Conservation (phyloP, 768 basidiomycete species). For the Psilocybe subaeruginosa region DNA sequence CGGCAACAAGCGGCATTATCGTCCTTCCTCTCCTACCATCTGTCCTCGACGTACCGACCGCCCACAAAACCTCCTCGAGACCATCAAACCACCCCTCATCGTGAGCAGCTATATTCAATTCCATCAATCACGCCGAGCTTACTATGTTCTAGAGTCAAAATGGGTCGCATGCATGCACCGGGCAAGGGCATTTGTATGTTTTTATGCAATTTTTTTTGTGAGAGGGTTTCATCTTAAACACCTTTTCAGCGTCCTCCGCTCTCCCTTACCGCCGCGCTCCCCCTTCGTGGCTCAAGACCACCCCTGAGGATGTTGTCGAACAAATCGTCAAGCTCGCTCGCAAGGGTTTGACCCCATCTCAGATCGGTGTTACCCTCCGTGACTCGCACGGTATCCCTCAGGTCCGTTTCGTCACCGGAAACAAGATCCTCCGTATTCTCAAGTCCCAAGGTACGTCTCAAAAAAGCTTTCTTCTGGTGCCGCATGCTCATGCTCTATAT, state of each 20-base stretch:
- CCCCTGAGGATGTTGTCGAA: conserved; percentile 92
- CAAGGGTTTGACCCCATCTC: conserved; percentile 96
- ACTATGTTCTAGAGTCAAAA: conserved; percentile 44
- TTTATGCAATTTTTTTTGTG: conserved; percentile 6
- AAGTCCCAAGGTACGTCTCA: conserved; percentile 82
- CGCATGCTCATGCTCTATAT: conserved; percentile 30
- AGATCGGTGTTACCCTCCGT: conserved; percentile 97
- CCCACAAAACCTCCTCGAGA: conserved; percentile 53
- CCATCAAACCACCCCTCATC: conserved; percentile 28
- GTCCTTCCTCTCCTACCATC: conserved; percentile 30
- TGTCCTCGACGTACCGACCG: conserved; percentile 26
- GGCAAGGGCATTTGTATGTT: conserved; percentile 98
- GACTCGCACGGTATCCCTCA: conserved; percentile 99
- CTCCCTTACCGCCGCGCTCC: conserved; percentile 96
- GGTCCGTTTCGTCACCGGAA: conserved; percentile 97
- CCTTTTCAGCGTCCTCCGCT: conserved; percentile 78
- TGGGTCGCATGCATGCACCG: conserved; percentile 99
- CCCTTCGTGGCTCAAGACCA: conserved; percentile 96
- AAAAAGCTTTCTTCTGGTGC: not conserved
- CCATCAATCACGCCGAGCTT: conserved; percentile 16
- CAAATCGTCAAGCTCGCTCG: conserved; percentile 97
- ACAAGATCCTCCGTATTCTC: conserved; percentile 98
- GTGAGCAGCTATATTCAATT: conserved; percentile 19
- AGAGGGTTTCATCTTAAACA: conserved; percentile 1
- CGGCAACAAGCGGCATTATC: conserved; percentile 36